Base-by-base conservation (phyloP, 176 grass and related monocot genomes). In the Themeda triandra region DNA sequence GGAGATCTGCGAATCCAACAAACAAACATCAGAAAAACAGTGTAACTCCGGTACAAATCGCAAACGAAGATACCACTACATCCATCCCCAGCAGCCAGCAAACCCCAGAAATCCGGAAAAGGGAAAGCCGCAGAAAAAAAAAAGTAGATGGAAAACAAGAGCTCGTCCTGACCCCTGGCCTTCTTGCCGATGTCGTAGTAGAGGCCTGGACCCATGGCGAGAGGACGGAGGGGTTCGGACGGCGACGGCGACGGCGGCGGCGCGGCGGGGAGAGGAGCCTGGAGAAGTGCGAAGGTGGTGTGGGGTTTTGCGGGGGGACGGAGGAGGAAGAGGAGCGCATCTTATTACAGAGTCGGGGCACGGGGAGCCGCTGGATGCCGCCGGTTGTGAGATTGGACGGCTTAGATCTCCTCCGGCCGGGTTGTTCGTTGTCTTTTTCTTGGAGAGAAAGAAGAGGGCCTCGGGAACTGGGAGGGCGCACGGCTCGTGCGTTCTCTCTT, bases 141-240 rank as follows among this genome's bases (percentile, higher is more conserved):
- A 62, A 53, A 37, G 36, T 0, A 72, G 41, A 45, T 13, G 41
- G 13, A 15, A 33, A 77, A 75, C 27, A 51, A 30, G 66, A 14
- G 63, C 41, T 62, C 54, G 23, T 87, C 2, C 29, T 69, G 14
- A 91, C 89, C 89, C 84, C 87, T 84, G 37, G 92, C 37, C 68
- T 91, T 94, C 69, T 77, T 92, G 33, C 82, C 87, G 73, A 94
- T 92, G 39, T 92, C 89, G 30, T 67, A 80, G 78, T 92, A 94
- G 62, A 94, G 78, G 13, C 89, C 84, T 21, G 89, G 92, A 64
- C 89, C 82, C 92, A 87, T 92, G 49, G 83, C 24, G 24, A 59
- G 63, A 49, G 18, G 42, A 66, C 36, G 3, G 25, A 36, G 18
- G 9, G 40, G 62, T 44, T 84, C 76, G 13, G 76, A 24, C 6